phyloP scores from a whole-genome alignment of 2,329 filamentous ascomycete genomes.

The Xenoacremonium recifei region DNA sequence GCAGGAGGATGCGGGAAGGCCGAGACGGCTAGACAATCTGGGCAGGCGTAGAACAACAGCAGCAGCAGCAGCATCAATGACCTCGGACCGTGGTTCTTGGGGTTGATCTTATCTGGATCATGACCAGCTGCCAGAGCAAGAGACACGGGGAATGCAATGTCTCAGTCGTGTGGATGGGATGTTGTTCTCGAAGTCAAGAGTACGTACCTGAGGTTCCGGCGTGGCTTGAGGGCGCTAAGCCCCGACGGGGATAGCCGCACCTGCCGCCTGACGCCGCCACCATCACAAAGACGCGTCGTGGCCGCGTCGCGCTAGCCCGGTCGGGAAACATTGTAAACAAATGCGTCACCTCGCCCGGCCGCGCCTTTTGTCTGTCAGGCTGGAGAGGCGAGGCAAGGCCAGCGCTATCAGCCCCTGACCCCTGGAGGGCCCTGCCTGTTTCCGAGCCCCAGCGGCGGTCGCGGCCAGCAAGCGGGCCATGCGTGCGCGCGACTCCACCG shows the following conservation, averaged over 20 bases:
- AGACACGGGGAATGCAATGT: constrained; percentile 14
- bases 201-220: neutral
- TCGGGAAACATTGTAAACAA: constrained; percentile 36
- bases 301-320: constrained; percentile 29
- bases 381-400: no score
- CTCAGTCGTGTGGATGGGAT: constrained; percentile 1
- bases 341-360: constrained; percentile 31
- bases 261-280: neutral
- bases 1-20: neutral
- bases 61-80: neutral
- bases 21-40: neutral
- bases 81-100: no score
- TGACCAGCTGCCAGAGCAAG: neutral
- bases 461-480: no score
- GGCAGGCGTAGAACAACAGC: neutral
- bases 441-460: no score
- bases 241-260: neutral
- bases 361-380: constrained; percentile 3
- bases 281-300: constrained; percentile 30
- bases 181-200: neutral
- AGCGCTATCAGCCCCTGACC: constrained; percentile 1
- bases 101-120: constrained; percentile 6
- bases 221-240: no score
- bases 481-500: no score
- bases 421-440: no score